Base-by-base conservation (phyloP, 2,329 filamentous ascomycete species). In the Penicillium griseofulvum region DNA sequence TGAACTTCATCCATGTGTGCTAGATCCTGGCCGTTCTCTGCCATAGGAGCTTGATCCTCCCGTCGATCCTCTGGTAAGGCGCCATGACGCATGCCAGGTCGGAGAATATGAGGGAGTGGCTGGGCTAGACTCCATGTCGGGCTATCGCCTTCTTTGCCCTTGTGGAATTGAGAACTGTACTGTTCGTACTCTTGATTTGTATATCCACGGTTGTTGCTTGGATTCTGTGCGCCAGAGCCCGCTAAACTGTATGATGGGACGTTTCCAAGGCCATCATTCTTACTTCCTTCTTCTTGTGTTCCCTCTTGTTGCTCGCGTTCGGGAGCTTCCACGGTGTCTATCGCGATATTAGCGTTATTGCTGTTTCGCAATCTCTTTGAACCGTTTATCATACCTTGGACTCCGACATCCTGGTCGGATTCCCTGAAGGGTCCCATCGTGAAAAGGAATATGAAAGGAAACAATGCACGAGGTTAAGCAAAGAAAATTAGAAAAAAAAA, bases 71-170 rank as follows among this genome's bases (percentile, higher is more conserved):
- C 60, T 54, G 52, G 58, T 10, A 56, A 44, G 16, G 58, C 56
- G 22, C 53, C 54, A 10, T 56, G 56, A 10, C 54, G 57, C 79
- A 81, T 81, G 3, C 79, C 80, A 16, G 74, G 72, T 26, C 80
- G 73, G 19, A 82, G 69, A 0, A 81, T 79, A 53, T 77, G 78
- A 22, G 80, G 80, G 5, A 82, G 65, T 2, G 80, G 79, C 57
- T 79, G 75, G 0, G 78, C 78, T 31, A 82, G 62, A 61, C 78
- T 76, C 74, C 80, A 82, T 39, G 81, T 72, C 3, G 79, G 79
- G 5, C 56, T 54, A 6, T 78, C 74, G 0, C 71, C 65, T 17
- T 75, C 71, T 53, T 79, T 73, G n/a, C 75, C 71, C 52, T 79
- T 73, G n/a, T 78, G 78, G 47, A 81, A 81, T 33, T 77, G 75